Conservation (phyloP, 2,329 filamentous ascomycete species). For the Celoporthe dispersa region DNA sequence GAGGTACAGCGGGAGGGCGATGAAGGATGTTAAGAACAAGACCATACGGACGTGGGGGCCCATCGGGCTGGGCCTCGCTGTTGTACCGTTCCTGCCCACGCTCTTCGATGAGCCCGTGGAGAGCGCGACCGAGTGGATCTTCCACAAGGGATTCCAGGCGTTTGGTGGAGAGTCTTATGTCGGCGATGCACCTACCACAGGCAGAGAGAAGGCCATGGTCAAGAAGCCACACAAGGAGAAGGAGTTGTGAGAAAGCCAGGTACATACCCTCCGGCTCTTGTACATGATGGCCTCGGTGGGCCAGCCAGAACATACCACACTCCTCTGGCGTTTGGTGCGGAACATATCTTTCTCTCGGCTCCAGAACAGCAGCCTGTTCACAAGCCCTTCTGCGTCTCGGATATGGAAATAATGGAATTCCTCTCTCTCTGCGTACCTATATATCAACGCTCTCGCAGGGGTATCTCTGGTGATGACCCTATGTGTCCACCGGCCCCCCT, state of each 20-base stretch:
- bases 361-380: not conserved
- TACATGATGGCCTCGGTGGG: not conserved
- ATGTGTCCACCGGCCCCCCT: not conserved
- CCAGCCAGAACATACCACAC: slow-evolving; percentile 5
- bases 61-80: slow-evolving; percentile 78
- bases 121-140: slow-evolving; percentile 85
- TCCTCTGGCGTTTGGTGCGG: slow-evolving; percentile 2
- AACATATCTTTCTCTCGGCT: not conserved
- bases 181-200: slow-evolving; percentile 57
- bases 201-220: slow-evolving; percentile 53
- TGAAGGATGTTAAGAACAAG: slow-evolving; percentile 81
- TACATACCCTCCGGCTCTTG: slow-evolving; percentile 17
- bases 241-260: slow-evolving; percentile 41
- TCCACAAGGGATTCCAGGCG: slow-evolving; percentile 78
- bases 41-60: slow-evolving; percentile 83
- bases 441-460: slow-evolving; percentile 5
- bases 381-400: too few relatives aligned
- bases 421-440: not conserved
- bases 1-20: slow-evolving; percentile 80
- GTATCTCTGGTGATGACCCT: slow-evolving; percentile 6
- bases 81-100: slow-evolving; percentile 82
- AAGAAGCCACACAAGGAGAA: slow-evolving; percentile 49
- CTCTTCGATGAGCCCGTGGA: slow-evolving; percentile 94
- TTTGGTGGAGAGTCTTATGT: slow-evolving; percentile 68
- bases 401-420: not conserved